Percentiles rank a stretch among this genome's conserved stretches.
Evolutionary conservation across 176 grass and related monocot species (phyloP).

Genomic region (Carex parvula): DNA sequence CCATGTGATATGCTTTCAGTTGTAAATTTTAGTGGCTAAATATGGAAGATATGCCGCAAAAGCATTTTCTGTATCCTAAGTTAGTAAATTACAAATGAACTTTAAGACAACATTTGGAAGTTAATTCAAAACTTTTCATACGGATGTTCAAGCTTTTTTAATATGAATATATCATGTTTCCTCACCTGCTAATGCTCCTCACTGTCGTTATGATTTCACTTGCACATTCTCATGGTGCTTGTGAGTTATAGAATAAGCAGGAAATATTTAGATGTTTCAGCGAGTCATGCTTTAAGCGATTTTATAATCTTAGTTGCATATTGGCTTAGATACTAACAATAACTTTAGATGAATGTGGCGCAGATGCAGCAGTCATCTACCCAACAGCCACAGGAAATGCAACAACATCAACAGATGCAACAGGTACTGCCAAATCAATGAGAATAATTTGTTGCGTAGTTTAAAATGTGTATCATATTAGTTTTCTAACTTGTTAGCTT

Average conservation of each 20-base stretch:
- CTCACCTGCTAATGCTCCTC: neutral
- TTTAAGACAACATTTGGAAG: neutral
- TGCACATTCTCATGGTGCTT: neutral
- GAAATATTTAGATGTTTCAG: neutral
- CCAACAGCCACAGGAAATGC: constrained; percentile 62
- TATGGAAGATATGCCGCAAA: neutral
- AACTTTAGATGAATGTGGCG: constrained; percentile 58
- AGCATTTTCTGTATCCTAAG: neutral
- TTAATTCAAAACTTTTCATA: neutral
- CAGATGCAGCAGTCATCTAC: constrained; percentile 83
- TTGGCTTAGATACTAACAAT: constrained; percentile 3
- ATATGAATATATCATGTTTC: neutral
- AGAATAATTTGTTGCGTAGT: neutral
- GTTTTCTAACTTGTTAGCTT: neutral
- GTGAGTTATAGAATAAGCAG: neutral
- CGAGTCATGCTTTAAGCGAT: neutral
- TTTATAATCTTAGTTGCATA: neutral
- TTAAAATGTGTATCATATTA: neutral
- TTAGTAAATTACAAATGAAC: neutral
- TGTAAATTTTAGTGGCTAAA: neutral
- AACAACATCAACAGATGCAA: constrained; percentile 64
- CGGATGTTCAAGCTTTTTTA: neutral
- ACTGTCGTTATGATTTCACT: neutral
- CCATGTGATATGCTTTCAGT: neutral
- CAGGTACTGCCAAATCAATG: constrained; percentile 37